Base-by-base conservation (phyloP, 768 basidiomycete genomes). In the Mycena kentingensis region DNA sequence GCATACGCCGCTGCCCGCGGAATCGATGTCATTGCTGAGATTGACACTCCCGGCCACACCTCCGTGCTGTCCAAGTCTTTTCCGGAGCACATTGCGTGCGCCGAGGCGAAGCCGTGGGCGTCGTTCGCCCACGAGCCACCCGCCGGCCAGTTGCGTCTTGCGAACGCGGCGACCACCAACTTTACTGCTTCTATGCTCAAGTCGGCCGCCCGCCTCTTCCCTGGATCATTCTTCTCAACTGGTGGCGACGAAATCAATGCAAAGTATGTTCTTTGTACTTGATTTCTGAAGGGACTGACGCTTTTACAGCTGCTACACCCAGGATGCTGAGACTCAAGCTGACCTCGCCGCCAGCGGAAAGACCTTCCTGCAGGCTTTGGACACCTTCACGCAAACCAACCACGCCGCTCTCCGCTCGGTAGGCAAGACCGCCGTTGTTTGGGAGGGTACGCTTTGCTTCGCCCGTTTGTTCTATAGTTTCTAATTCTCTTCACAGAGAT, bases 11-110 rank as follows among this genome's bases (percentile, higher is more conserved):
- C 76, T 22, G 78, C 78, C 21, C 75, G 73, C 15, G 84, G 83
- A 1, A 79, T 87, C 45, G 81, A 84, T 32, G 75, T 84, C 4
- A 58, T 83, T 32, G 51, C 77, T 73, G 85, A 86, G 66, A 72
- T 87, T 38, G 86, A 86, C 64, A 82, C 78, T 4, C 85, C 85
- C 0, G 85, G 85, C 0, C 86, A 87, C 62, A 84, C 84, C 1
- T 67, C 81, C 2, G 67, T 70, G 25, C 79, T 87, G 31, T 73
- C 68, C 2, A 49, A 69, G 4, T 66, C 81, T 0, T 73, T 81
- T 60, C 85, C 85, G 0, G 81, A 86, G 12, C 74, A 77, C 39
- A 60, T 88, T 26, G 85, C 84, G 1, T 85, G 85, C 55, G 57
- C 67, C 29, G 57, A 70, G 1, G 67, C 62, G 1, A 58, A 66